These are phyloP conservation scores for Entoloma clypeatum DNA, from an alignment of 1,284 basidiomycete species.

Conservation along the genomic window DNA sequence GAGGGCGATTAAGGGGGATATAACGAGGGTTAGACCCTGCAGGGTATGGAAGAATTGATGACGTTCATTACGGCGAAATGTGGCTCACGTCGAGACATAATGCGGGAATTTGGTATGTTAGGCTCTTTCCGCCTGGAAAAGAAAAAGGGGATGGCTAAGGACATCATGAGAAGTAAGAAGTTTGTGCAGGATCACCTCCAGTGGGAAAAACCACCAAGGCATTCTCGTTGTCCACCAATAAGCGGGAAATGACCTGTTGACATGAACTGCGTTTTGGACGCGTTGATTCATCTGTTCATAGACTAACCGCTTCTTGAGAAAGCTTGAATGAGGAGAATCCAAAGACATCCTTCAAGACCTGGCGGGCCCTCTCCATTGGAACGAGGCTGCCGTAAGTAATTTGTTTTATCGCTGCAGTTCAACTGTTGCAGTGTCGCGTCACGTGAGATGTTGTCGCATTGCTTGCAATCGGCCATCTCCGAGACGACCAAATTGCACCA, in stretches of 20 bases:
- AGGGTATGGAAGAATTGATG: neutral
- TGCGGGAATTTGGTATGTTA: constrained; percentile 18
- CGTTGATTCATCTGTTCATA: neutral
- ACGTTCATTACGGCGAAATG: neutral
- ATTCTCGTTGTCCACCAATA: constrained; percentile 14
- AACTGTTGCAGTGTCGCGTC: neutral
- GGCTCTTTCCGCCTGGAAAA: constrained; percentile 15
- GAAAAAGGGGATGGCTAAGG: neutral
- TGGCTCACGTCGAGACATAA: constrained; percentile 15
- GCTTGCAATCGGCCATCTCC: constrained; percentile 7
- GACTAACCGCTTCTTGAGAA: constrained; percentile 12
- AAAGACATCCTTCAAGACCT: constrained; percentile 13
- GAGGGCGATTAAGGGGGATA: constrained; percentile 15
- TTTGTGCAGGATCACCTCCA: constrained; percentile 11
- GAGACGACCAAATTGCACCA: too few relatives aligned
- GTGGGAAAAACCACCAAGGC: constrained; percentile 18
- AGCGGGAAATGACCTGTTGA: constrained; percentile 14
- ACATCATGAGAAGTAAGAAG: neutral
- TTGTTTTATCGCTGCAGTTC: constrained; percentile 1
- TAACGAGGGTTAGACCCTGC: constrained; percentile 16
- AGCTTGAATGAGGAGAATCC: constrained; percentile 12
- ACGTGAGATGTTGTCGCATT: constrained; percentile 4
- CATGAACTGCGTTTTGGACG: neutral
- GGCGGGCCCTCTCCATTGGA: constrained; percentile 16
- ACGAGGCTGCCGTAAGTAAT: too few relatives aligned